Base-by-base conservation (phyloP, 805 yeast species). In the Wickerhamomyces bisporus region DNA sequence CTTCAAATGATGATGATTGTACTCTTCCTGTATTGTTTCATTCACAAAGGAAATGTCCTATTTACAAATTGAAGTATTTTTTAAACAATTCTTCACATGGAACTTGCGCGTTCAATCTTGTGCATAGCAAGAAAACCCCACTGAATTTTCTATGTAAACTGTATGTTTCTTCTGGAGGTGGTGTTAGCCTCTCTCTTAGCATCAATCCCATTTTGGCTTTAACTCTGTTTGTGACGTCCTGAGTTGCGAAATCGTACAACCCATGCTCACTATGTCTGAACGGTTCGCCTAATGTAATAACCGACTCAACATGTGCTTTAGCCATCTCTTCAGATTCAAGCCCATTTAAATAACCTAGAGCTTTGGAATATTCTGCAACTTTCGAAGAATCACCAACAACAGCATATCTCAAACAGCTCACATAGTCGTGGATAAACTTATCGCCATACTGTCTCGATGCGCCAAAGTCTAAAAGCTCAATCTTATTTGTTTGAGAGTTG, bases 91-190 rank as follows among this genome's bases (percentile, higher is more conserved):
- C 68, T 36, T 80, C 78, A 56, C 95, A 82, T 13, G 89, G 94
- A 26, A 93, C 91, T 11, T 71, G 67, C 2, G 98, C 97, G 29
- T 76, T 68, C 61, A 93, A 70, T 50, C 86, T 75, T 4, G 98
- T 85, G 65, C 98, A 91, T 38, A 93, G 68, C 44, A 93, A 68
- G 56, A 85, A 93, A 2, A 93, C 95, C 10, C 98, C 98, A 56
- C 95, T 85, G 55, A 93, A 78, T 57, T 93, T 93, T 53, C 98
- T 73, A 63, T 93, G 98, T 50, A 93, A 68, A n/a, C 95, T 84
- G 59, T 93, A 93, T 0, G 98, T 93, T 61, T 93, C 98, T 55
- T 93, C 98, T 2, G 98, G 98, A 12, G 98, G 98, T 4, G 98
- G 97, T 3, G 96, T 78, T 44, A 93, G 68, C 49, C 98, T 76